A percentile compares a stretch with the other conserved stretches of the same genome.
These are phyloP conservation scores for Thielaviopsis populi DNA, from an alignment of 2,329 filamentous ascomycete genomes.

Conservation along the genomic window DNA sequence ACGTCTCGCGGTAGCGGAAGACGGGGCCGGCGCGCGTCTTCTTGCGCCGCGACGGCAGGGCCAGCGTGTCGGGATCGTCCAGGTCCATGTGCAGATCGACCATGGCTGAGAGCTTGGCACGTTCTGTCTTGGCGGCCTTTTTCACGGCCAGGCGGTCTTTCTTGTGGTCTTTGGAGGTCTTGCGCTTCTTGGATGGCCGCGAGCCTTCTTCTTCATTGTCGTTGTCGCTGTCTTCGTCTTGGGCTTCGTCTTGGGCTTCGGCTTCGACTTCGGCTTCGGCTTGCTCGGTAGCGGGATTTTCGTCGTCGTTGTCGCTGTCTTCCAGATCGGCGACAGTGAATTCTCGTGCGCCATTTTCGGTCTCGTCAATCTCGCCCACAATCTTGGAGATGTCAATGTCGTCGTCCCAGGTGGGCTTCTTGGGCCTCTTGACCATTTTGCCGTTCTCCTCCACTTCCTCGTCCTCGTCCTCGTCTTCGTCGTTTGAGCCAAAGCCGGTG, in stretches of 20 bases:
- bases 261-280: conserved; percentile 22
- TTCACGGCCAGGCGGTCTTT: conserved; percentile 44
- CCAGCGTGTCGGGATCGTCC: conserved; percentile 45
- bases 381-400: conserved; percentile 95
- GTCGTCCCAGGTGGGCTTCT: conserved; percentile 88
- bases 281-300: not conserved
- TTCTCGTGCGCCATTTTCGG: conserved; percentile 29
- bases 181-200: conserved; percentile 39
- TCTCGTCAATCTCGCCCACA: conserved; percentile 69
- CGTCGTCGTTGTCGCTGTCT: conserved; percentile 28
- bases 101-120: conserved; percentile 68
- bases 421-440: conserved; percentile 37
- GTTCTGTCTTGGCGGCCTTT: conserved; percentile 63
- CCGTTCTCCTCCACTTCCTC: conserved; percentile 37
- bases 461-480: conserved; percentile 46
- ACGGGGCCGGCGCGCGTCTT: conserved; percentile 22
- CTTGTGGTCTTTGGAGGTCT: conserved; percentile 45
- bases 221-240: conserved; percentile 25
- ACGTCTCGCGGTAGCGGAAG: conserved; percentile 93
- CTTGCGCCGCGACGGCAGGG: conserved; percentile 18
- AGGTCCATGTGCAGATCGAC: conserved; percentile 71
- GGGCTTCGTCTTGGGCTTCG: conserved; percentile 20
- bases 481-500: conserved; percentile 49
- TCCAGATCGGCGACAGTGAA: conserved; percentile 42
- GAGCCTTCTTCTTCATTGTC: conserved; percentile 30